A percentile compares a stretch with the other conserved stretches of the same genome.
phyloP scores from a whole-genome alignment of 169 alveolate species.

The Theileria luwenshuni region DNA sequence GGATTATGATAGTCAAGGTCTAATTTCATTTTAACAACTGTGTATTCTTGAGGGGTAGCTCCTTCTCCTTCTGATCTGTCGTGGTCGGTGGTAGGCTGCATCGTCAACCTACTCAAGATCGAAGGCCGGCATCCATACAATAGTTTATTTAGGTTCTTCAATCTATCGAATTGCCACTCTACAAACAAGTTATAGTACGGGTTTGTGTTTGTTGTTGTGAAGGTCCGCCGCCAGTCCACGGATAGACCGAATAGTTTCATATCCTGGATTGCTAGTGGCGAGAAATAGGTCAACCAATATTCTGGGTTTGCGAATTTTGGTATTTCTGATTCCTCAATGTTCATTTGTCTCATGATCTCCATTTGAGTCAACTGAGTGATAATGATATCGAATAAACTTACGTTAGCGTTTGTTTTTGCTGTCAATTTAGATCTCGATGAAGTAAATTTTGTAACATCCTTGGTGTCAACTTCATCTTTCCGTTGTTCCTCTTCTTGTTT shows the following conservation, averaged over 20 bases:
- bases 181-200: slow-evolving; percentile 95
- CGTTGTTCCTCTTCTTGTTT: slow-evolving; percentile 8
- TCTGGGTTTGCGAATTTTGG: slow-evolving; percentile 93
- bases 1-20: not conserved
- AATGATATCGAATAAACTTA: not conserved
- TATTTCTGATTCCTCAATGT: slow-evolving; percentile 92
- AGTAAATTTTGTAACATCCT: slow-evolving; percentile 74
- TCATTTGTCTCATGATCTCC: slow-evolving; percentile 90
- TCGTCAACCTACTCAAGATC: slow-evolving; percentile 89
- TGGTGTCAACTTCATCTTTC: slow-evolving; percentile 35
- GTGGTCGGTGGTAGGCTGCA: slow-evolving; percentile 99
- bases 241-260: slow-evolving; percentile 75
- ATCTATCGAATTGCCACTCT: slow-evolving; percentile 95
- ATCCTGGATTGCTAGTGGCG: slow-evolving; percentile 93
- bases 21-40: slow-evolving; percentile 88
- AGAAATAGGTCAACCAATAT: slow-evolving; percentile 97
- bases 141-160: slow-evolving; percentile 79
- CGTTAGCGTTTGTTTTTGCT: slow-evolving; percentile 83
- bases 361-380: slow-evolving; percentile 79
- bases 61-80: slow-evolving; percentile 88
- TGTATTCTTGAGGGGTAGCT: slow-evolving; percentile 95
- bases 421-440: slow-evolving; percentile 83
- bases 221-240: slow-evolving; percentile 98
- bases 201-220: slow-evolving; percentile 97
- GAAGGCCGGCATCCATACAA: slow-evolving; percentile 90